Percentiles rank a stretch among this genome's conserved stretches.
phyloP scores from a whole-genome alignment of 495 filamentous ascomycete genomes.

The Xylaria flabelliformis region DNA sequence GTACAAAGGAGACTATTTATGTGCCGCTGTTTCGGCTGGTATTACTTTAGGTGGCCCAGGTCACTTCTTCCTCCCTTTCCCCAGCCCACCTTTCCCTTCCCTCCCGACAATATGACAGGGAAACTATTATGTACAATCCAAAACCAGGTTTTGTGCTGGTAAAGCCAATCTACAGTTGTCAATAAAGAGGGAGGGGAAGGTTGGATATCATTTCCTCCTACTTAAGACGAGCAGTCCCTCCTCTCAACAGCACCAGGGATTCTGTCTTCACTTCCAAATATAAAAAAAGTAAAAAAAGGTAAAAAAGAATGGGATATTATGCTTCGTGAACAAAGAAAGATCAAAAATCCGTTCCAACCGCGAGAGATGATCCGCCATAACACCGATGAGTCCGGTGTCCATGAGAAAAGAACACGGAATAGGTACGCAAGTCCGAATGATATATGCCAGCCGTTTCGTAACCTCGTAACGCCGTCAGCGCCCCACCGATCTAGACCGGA shows the following conservation, averaged over 20 bases:
- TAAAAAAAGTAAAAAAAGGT: background rate
- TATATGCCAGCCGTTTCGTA: conserved; percentile 43
- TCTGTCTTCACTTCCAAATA: conserved; percentile 12
- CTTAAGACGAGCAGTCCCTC: background rate
- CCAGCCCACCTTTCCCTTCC: background rate
- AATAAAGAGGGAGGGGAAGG: background rate
- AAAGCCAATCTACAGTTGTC: conserved; percentile 12
- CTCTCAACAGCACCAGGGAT: conserved; percentile 5
- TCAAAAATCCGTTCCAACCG: conserved; percentile 14
- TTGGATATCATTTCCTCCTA: background rate
- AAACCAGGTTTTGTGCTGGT: background rate
- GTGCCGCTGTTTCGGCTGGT: conserved; percentile 21
- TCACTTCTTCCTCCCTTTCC: conserved; percentile 15
- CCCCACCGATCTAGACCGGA: conserved; percentile 29
- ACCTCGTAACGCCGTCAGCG: conserved; percentile 41
- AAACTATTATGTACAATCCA: conserved; percentile 23
- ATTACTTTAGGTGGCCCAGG: conserved; percentile 15
- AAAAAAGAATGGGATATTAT: conserved; percentile 22
- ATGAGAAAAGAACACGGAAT: conserved; percentile 27
- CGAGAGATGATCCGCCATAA: conserved; percentile 27
- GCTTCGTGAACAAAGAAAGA: conserved; percentile 18
- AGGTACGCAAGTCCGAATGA: conserved; percentile 34
- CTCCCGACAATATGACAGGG: conserved; percentile 6
- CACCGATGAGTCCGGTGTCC: conserved; percentile 33
- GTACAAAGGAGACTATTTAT: conserved; percentile 15